Base-by-base conservation (phyloP, 169 alveolate genomes). In the Cryptosporidium ubiquitum region DNA sequence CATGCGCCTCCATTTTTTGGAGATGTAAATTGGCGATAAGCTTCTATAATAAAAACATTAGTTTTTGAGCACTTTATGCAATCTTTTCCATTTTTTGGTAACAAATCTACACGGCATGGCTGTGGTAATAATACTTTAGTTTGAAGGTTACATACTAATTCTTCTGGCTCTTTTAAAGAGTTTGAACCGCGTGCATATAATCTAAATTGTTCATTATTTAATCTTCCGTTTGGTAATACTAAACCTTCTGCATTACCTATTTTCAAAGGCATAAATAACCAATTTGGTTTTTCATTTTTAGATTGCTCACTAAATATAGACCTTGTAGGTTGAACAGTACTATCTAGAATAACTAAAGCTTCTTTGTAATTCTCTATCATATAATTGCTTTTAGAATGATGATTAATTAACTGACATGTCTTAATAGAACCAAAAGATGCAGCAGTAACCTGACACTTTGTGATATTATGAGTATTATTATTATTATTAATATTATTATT, bases 361-460 rank as follows among this genome's bases (percentile, higher is more conserved):
- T 79, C 89, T 26, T 39, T 79, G 44, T 42, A 64, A 31, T 37
- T 37, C 23, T 64, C 71, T 37, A n/a, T 35, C 23, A 16, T 16
- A 40, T 40, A 29, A 10, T 26, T 70, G n/a, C n/a, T 3, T 5
- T 69, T 69, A 2, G 26, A 35, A 23, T 57, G 14, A 16, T 26
- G 23, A 29, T 35, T 37, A 7, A 9, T 37, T 79, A 79, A 31
- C 20, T 66, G 47, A 79, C 89, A 79, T 2, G 71, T 31, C 52
- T 79, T 79, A 26, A 79, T 79, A 9, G 89, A 79, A 10, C 89
- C 89, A 79, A 79, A 79, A 26, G 89, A 79, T 26, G 89, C 89
- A 39, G 89, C 89, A 23, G 75, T 79, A 23, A 79, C 75, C 61
- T 79, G 89, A 79, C 89, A 79, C 10, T 29, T 64, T 26, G 49